Evolutionary conservation across 768 basidiomycete species (phyloP), one percentile per base, ranked within the genome.

Genomic region (Chalciporus sphaerocephalus): DNA sequence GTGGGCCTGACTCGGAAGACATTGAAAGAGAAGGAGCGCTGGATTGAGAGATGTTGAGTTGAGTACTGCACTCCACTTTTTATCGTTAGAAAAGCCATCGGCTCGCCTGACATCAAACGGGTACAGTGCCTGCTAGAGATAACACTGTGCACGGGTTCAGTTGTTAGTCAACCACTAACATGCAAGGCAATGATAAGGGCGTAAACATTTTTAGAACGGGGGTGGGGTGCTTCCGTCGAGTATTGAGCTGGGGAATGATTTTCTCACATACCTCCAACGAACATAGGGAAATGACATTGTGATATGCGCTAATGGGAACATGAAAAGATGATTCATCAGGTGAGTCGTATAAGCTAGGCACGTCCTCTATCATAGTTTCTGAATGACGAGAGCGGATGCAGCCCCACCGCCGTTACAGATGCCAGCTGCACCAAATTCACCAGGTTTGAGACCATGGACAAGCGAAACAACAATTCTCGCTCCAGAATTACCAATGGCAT

Each of bases 361-460:
- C 42, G 47, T 50, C 37, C 37, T 36, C 44, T 34, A 64, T 79
- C 75, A 94, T 62, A 95, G 61, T 62, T 81, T 89, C 72, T 95
- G 91, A 52, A 97, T 79, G 48, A 96, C 76, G 54, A 97, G 74
- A 28, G 94, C 90, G 28, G 91, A 92, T 39, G 92, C 91, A 46
- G 90, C 93, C 60, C 92, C 92, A 58, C 92, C 92, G 52, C 93
- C 95, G 61, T 97, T 97, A 79, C 95, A 97, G 55, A 98, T 86
- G 66, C 87, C 93, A 30, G 94, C 95, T 44, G 90, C 92, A 55
- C 94, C 95, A 59, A 94, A 96, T 71, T 98, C 76, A 30, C 94
- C 94, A 3, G 83, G 66, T 74, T 95, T 85, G 54, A 97, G 80
- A n/a, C 86, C 81, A 63, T 97, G 93, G 4, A 91, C 74, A 16